Percentiles rank a stretch among this genome's conserved stretches.
phyloP scores from a whole-genome alignment of 2,329 filamentous ascomycete species.

The Hypoxylon sp. region DNA sequence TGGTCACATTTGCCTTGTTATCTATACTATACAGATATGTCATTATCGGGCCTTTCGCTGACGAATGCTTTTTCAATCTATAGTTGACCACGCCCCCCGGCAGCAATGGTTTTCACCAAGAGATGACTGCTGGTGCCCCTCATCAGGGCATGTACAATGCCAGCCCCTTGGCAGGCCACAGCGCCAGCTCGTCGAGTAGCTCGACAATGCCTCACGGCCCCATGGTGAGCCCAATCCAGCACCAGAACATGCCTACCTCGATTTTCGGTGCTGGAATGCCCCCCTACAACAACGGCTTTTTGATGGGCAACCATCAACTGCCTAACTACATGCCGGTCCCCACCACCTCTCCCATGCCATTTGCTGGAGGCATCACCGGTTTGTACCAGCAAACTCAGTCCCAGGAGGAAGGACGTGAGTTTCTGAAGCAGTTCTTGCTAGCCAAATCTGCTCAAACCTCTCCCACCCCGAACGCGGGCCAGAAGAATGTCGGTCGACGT shows the following conservation, averaged over 20 bases:
- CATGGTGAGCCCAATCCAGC: background rate
- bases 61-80: slow-evolving; percentile 7
- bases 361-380: background rate
- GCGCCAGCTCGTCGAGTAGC: background rate
- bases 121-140: too few relatives aligned
- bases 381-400: background rate
- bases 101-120: background rate
- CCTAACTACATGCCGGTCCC: too few relatives aligned
- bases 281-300: too few relatives aligned
- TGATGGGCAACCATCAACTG: too few relatives aligned
- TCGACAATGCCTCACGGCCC: background rate
- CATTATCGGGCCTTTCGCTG: background rate
- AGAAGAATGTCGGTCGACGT: background rate
- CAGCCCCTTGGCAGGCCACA: background rate
- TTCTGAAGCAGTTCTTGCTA: background rate
- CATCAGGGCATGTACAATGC: background rate
- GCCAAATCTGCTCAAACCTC: background rate
- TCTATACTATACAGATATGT: background rate
- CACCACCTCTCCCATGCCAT: background rate
- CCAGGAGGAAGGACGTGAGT: background rate
- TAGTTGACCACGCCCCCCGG: background rate
- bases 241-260: too few relatives aligned
- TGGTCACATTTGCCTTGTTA: background rate
- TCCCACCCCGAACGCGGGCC: background rate
- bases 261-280: too few relatives aligned